Evolutionary conservation across 1,139 yeast genomes (phyloP).

Genomic region (Zygosaccharomyces pseudobailii): DNA sequence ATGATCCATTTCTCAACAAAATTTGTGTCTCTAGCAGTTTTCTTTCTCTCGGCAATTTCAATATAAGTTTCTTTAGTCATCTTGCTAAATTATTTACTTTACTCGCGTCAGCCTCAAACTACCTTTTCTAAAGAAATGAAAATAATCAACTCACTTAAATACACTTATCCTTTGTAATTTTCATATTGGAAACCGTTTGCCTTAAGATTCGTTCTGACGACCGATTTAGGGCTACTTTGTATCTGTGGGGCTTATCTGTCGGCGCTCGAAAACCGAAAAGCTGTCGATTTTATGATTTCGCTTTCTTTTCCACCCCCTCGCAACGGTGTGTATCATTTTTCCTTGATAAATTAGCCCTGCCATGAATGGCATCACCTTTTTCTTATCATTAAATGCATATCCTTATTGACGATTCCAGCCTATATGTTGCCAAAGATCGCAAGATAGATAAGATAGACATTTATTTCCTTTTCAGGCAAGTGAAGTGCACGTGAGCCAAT

Average conservation of each 20-base stretch:
- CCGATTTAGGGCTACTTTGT: neutral
- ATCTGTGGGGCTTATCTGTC: neutral
- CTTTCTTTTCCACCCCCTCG: no score
- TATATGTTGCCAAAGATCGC: accelerated
- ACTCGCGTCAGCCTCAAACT: no score
- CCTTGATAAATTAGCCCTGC: no score
- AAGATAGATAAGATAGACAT: no score
- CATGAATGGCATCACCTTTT: no score
- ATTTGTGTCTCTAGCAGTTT: conserved; percentile 36
- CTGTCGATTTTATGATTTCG: neutral
- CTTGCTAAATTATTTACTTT: neutral
- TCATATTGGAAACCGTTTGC: no score
- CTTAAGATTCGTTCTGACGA: neutral
- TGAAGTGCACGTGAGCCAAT: no score
- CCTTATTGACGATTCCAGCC: no score
- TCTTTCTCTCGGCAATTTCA: conserved; percentile 39
- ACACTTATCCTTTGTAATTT: neutral
- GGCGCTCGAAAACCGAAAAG: conserved; percentile 3
- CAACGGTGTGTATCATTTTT: no score
- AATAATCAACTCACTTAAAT: neutral
- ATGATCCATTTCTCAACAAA: conserved; percentile 41
- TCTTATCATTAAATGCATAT: no score
- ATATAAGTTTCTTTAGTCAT: conserved; percentile 23
- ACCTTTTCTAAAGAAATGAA: no score
- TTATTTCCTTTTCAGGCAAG: no score